Percentiles rank a stretch among this genome's conserved stretches.
phyloP scores from a whole-genome alignment of 2,329 filamentous ascomycete genomes.

The Fusarium continuum region DNA sequence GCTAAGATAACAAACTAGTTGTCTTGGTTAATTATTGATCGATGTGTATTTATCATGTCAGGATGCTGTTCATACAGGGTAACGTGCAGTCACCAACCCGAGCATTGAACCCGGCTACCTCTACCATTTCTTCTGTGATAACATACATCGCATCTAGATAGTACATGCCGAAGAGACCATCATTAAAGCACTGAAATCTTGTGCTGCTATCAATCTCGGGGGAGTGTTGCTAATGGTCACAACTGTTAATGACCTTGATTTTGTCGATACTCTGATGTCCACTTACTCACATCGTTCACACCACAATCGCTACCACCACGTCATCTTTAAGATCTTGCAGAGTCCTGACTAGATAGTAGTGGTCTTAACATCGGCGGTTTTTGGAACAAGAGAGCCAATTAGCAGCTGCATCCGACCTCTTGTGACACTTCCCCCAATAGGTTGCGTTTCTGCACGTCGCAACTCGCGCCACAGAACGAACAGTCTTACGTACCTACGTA shows the following conservation, averaged over 20 bases:
- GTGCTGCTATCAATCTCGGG: not conserved
- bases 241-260: constrained; percentile 19
- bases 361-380: constrained; percentile 11
- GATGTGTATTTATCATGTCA: not conserved
- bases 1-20: not conserved
- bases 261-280: constrained; percentile 9
- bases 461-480: constrained; percentile 24
- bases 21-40: not conserved
- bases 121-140: not conserved
- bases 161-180: not conserved
- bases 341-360: constrained; percentile 18
- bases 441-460: constrained; percentile 26
- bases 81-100: not conserved
- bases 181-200: not conserved
- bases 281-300: constrained; percentile 21
- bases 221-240: not conserved
- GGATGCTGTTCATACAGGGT: not conserved
- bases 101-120: too few relatives aligned
- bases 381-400: constrained; percentile 14
- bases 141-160: not conserved
- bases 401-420: constrained; percentile 14
- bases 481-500: constrained; percentile 38
- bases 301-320: constrained; percentile 19
- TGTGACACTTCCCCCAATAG: constrained; percentile 32
- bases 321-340: constrained; percentile 29